Percentiles rank a stretch among this genome's conserved stretches.
Evolutionary conservation across 192 early-diverging fungal species (phyloP).

Genomic region (Chytriomyces sp.): DNA sequence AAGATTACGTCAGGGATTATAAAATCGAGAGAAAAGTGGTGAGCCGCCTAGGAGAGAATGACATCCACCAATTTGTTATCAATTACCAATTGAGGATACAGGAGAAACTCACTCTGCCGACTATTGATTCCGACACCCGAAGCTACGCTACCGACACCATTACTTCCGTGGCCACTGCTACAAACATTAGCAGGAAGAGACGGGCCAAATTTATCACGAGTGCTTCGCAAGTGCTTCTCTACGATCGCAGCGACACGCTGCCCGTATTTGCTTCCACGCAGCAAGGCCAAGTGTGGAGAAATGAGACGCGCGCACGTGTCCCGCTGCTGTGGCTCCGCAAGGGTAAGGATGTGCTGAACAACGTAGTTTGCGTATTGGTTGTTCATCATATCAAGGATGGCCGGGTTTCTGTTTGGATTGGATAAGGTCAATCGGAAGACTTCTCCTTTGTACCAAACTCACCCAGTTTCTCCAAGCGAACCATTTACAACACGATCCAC

Average conservation of each 20-base stretch:
- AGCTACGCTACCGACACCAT: too few species aligned
- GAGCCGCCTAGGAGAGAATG: too few species aligned
- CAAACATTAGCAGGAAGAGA: too few species aligned
- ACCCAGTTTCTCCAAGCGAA: background rate
- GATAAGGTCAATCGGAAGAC: conserved; percentile 35
- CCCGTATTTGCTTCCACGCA: conserved; percentile 71
- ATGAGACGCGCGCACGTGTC: conserved; percentile 59
- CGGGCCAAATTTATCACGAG: background rate
- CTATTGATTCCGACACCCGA: too few species aligned
- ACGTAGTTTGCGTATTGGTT: conserved; percentile 81
- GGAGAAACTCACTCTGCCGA: too few species aligned
- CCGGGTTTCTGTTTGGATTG: conserved; percentile 34
- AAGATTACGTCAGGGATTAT: too few species aligned
- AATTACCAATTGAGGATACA: too few species aligned
- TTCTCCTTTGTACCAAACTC: conserved; percentile 13
- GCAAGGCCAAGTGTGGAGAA: conserved; percentile 61
- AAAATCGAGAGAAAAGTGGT: too few species aligned
- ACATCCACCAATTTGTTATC: too few species aligned
- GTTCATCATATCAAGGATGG: conserved; percentile 70
- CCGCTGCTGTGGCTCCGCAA: conserved; percentile 58
- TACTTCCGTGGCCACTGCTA: too few species aligned
- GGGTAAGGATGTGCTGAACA: conserved; percentile 68
- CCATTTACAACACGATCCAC: conserved; percentile 40
- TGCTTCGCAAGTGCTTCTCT: conserved; percentile 42
- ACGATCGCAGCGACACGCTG: conserved; percentile 58